Conservation (phyloP, 1,139 yeast species). For the Yamadazyma taylorii region DNA sequence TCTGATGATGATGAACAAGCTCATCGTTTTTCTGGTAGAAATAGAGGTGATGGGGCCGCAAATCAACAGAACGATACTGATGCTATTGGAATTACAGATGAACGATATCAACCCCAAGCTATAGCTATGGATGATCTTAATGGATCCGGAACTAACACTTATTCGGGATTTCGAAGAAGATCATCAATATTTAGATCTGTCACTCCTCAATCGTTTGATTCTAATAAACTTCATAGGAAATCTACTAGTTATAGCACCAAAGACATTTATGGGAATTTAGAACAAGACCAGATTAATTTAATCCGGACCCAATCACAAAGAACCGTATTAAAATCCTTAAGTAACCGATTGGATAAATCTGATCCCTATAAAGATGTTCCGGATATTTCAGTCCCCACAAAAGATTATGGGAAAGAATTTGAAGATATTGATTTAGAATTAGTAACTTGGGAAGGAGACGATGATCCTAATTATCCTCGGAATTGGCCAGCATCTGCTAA, state of each 20-base stretch:
- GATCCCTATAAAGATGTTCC: constrained; percentile 27
- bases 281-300: constrained; percentile 25
- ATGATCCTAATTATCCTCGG: constrained; percentile 61
- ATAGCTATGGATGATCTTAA: constrained; percentile 6
- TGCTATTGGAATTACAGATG: constrained; percentile 4
- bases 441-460: constrained; percentile 63
- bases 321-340: constrained; percentile 32
- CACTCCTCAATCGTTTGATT: constrained; percentile 15
- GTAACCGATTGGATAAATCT: constrained; percentile 19
- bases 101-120: constrained; percentile 4
- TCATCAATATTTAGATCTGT: constrained; percentile 13
- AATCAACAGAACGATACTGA: not conserved
- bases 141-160: not conserved
- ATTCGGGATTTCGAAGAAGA: constrained; percentile 7
- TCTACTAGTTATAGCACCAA: constrained; percentile 24
- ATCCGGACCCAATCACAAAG: constrained; percentile 35
- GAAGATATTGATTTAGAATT: constrained; percentile 57
- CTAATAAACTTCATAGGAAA: constrained; percentile 14
- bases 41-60: not conserved
- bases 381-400: constrained; percentile 41
- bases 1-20: not conserved
- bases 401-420: constrained; percentile 51
- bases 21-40: not conserved
- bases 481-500: constrained; percentile 52
- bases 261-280: constrained; percentile 31